Conservation (phyloP, 1,284 basidiomycete species). For the Stereum hirsutum region DNA sequence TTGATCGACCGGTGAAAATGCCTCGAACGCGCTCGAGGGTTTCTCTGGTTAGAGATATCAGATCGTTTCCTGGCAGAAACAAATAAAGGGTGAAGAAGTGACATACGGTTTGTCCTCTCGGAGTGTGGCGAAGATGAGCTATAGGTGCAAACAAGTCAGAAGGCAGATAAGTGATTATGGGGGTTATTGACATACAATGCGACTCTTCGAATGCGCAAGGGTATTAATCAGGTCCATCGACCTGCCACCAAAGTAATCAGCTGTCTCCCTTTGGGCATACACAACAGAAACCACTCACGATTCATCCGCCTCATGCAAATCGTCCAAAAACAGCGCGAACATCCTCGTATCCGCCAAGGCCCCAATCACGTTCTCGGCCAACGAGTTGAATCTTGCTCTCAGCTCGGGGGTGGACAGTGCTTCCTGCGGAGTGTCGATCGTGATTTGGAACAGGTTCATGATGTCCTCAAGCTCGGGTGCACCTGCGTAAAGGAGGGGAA, state of each 20-base stretch:
- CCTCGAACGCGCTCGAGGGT: slow-evolving; percentile 39
- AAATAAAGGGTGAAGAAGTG: not conserved
- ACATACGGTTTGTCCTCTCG: slow-evolving; percentile 48
- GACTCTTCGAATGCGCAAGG: slow-evolving; percentile 51
- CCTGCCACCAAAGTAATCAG: slow-evolving; percentile 25
- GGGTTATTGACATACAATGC: slow-evolving; percentile 36
- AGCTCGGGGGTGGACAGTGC: slow-evolving; percentile 46
- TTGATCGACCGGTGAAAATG: slow-evolving; percentile 47
- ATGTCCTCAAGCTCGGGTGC: slow-evolving; percentile 60
- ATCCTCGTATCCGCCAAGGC: slow-evolving; percentile 58
- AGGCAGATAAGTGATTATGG: not conserved
- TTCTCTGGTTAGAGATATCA: slow-evolving; percentile 18
- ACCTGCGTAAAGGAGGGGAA: slow-evolving; percentile 59
- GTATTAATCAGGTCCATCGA: slow-evolving; percentile 56
- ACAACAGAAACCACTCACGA: slow-evolving; percentile 38
- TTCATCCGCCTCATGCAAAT: slow-evolving; percentile 63
- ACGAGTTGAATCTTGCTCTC: slow-evolving; percentile 54
- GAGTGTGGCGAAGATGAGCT: slow-evolving; percentile 61
- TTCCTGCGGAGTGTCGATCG: slow-evolving; percentile 42
- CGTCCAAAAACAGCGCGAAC: slow-evolving; percentile 62
- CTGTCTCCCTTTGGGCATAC: too few relatives aligned
- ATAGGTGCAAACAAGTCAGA: slow-evolving; percentile 5
- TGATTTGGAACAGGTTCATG: slow-evolving; percentile 43
- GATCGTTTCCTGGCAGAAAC: slow-evolving; percentile 1
- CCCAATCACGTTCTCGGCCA: slow-evolving; percentile 59